Base-by-base conservation (phyloP, 306 rosid species). In the Nissolia schottii region DNA sequence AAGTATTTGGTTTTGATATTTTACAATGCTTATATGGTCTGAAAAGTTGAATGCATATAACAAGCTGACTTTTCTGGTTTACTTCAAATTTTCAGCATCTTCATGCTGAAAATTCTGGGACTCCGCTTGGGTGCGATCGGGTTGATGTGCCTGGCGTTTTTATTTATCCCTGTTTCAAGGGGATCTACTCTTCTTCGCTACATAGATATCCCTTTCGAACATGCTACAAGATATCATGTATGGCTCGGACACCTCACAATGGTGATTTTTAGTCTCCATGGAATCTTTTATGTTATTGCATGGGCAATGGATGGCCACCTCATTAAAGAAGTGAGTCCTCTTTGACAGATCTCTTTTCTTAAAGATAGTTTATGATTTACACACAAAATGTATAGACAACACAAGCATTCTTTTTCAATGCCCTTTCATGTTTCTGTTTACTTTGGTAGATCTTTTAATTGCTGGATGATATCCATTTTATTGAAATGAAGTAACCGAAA, bases 221-320 rank as follows among this genome's bases (percentile, higher is more conserved):
- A 91, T 25, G 98, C 98, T 32, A 73, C 97, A 22, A 86, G 46
- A 70, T 93, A 93, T 76, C 98, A 93, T 77, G 97, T 93, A 3
- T 93, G 98, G 98, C 82, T 91, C 64, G 98, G 98, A 71, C 98
- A 93, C 79, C 94, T 93, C 48, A 91, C 97, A n/a, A 93, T 93
- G 98, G 75, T 73, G 70, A 24, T 93, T 34, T 93, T 93, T 67
- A 89, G 96, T 43, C 77, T 89, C 83, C 98, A 93, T n/a, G 96
- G 97, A 41, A 86, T 91, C 18, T 72, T 82, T 28, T 91, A 78
- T 69, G 60, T 81, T 13, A 45, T 82, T 40, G 83, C 70, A 37
- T 93, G 98, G 98, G 12, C 70, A 19, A 83, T 93, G 53, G 80
- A 87, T 3, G 97, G 97, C n/a, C 77, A 67, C 5, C 86, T 85